A percentile compares a stretch with the other conserved stretches of the same genome.
Conservation (phyloP, 2,329 filamentous ascomycete species). For the Aspergillus niger region DNA sequence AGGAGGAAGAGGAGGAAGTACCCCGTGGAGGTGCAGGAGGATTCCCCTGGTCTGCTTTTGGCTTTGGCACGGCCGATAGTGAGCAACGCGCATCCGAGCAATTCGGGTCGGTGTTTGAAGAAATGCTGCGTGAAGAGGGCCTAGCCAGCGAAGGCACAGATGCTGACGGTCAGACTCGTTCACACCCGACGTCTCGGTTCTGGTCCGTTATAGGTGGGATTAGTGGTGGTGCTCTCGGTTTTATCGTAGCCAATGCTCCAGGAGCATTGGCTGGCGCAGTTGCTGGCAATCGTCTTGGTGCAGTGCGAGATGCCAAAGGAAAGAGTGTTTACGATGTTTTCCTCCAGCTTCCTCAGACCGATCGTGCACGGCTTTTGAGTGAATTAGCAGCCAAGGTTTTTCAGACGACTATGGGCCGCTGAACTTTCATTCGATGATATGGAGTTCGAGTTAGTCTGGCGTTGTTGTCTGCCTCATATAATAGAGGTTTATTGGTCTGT, state of each 20-base stretch:
- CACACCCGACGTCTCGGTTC: slow-evolving; percentile 68
- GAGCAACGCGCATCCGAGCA: slow-evolving; percentile 63
- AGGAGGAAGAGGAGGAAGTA: slow-evolving; percentile 53
- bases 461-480: background rate
- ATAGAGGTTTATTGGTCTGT: background rate
- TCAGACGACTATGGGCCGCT: slow-evolving; percentile 41
- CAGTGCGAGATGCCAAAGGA: slow-evolving; percentile 82
- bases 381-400: slow-evolving; percentile 87
- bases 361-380: slow-evolving; percentile 77
- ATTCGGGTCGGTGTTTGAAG: slow-evolving; percentile 84
- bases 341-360: slow-evolving; percentile 77
- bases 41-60: slow-evolving; percentile 78
- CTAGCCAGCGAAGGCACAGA: slow-evolving; percentile 69
- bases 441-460: background rate
- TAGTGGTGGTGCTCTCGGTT: slow-evolving; percentile 86
- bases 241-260: slow-evolving; percentile 91
- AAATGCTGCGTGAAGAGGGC: slow-evolving; percentile 85
- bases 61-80: slow-evolving; percentile 51
- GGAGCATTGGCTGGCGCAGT: slow-evolving; percentile 87
- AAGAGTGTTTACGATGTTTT: slow-evolving; percentile 96
- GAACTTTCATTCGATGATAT: background rate
- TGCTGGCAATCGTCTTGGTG: slow-evolving; percentile 88
- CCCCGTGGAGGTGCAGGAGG: slow-evolving; percentile 49
- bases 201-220: slow-evolving; percentile 84
- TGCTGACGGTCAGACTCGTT: slow-evolving; percentile 45